These are phyloP conservation scores for Triticum turgidum DNA, from an alignment of 176 grass and related monocot genomes.

Conservation along the genomic window DNA sequence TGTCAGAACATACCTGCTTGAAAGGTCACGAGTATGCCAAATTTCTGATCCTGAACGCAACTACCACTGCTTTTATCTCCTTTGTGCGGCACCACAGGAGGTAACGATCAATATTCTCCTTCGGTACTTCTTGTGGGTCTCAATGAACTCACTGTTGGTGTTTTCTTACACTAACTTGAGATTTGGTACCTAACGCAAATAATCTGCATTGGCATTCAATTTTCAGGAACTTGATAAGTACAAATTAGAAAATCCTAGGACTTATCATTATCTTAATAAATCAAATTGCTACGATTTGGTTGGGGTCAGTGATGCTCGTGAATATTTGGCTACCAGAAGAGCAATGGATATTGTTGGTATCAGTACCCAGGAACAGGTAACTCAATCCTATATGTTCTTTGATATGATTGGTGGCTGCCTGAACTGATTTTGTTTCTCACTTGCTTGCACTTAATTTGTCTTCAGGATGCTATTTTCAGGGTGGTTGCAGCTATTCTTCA, in stretches of 20 bases:
- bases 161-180: slow-evolving; percentile 22
- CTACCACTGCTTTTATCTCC: slow-evolving; percentile 99
- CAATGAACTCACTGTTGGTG: slow-evolving; percentile 13
- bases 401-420: slow-evolving; percentile 21
- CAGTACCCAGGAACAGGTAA: slow-evolving; percentile 89
- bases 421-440: slow-evolving; percentile 31
- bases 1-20: slow-evolving; percentile 94
- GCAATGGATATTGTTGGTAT: slow-evolving; percentile 99
- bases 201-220: slow-evolving; percentile 28
- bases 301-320: slow-evolving; percentile 89
- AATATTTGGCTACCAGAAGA: slow-evolving; percentile 93
- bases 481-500: slow-evolving; percentile 98
- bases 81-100: slow-evolving; percentile 91
- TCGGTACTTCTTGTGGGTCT: slow-evolving; percentile 19
- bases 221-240: slow-evolving; percentile 87
- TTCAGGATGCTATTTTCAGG: slow-evolving; percentile 97
- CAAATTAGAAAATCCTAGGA: slow-evolving; percentile 76
- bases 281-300: slow-evolving; percentile 97
- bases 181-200: slow-evolving; percentile 27
- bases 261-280: slow-evolving; percentile 97
- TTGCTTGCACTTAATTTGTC: slow-evolving; percentile 46
- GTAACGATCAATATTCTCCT: slow-evolving; percentile 47
- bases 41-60: slow-evolving; percentile 93
- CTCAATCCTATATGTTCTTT: slow-evolving; percentile 29
- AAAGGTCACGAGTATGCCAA: slow-evolving; percentile 97